phyloP scores from a whole-genome alignment of 768 basidiomycete species.

The Leccinum boreale region DNA sequence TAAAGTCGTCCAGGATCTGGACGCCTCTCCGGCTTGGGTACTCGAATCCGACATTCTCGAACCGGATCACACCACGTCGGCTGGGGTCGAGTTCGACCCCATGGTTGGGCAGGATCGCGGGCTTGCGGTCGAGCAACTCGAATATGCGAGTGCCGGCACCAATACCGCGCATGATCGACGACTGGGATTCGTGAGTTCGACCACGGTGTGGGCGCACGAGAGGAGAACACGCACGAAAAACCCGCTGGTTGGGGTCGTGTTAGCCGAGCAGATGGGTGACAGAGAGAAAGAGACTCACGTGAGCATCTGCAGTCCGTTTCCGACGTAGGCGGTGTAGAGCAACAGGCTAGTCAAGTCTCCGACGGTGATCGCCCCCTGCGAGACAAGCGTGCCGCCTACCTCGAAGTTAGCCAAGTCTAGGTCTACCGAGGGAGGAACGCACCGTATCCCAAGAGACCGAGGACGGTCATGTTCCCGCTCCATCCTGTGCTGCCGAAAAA shows the following conservation, averaged over 20 bases:
- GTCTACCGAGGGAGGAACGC: conserved; percentile 15
- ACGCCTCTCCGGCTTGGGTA: conserved; percentile 86
- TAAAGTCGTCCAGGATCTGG: conserved; percentile 77
- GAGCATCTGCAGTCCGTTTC: conserved; percentile 74
- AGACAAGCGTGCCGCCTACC: conserved; percentile 86
- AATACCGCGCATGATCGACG: conserved; percentile 94
- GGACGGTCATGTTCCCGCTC: conserved; percentile 90
- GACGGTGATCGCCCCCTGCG: conserved; percentile 82
- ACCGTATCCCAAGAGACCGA: conserved; percentile 92
- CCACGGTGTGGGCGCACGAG: too few species aligned
- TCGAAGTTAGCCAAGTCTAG: not conserved
- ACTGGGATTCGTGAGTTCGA: conserved; percentile 37
- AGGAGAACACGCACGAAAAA: conserved; percentile 35
- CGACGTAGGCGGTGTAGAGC: conserved; percentile 89
- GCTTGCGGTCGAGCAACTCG: conserved; percentile 80
- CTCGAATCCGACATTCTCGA: conserved; percentile 82
- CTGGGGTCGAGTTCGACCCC: conserved; percentile 57
- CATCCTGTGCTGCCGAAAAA: conserved; percentile 92
- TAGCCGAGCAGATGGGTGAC: not conserved
- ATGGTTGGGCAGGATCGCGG: conserved; percentile 62
- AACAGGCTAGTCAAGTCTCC: conserved; percentile 88
- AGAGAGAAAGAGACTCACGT: conserved; percentile 46
- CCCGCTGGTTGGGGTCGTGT: conserved; percentile 23
- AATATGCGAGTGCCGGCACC: conserved; percentile 94
- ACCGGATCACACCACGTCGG: conserved; percentile 68